Conservation (phyloP, 768 basidiomycete species). For the Phylloporus scabripes region DNA sequence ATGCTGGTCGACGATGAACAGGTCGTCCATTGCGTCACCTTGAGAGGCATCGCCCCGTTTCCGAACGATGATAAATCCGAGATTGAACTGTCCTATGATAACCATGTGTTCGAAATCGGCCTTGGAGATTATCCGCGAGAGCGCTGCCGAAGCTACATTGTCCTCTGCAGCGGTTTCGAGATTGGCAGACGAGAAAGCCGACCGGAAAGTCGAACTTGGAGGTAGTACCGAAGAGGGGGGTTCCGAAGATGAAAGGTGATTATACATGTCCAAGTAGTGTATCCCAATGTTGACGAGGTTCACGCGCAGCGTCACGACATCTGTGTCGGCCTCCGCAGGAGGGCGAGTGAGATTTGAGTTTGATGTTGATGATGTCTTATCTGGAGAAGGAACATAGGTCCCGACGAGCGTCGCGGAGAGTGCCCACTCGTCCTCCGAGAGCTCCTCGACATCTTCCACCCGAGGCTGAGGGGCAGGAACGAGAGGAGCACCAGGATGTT, state of each 20-base stretch:
- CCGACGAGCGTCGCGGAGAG: constrained; percentile 25
- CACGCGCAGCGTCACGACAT: constrained; percentile 16
- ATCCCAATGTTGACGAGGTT: constrained; percentile 17
- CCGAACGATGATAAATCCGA: constrained; percentile 87
- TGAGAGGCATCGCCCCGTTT: constrained; percentile 34
- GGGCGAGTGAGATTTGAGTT: background rate
- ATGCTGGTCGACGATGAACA: constrained; percentile 98
- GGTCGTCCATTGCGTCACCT: constrained; percentile 55
- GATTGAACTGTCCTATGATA: constrained; percentile 87
- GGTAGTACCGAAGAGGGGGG: background rate
- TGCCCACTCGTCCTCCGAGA: constrained; percentile 19
- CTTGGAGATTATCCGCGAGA: constrained; percentile 83
- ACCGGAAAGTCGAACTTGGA: constrained; percentile 14
- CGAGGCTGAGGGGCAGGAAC: no score
- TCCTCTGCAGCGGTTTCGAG: constrained; percentile 43
- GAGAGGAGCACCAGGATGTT: no score
- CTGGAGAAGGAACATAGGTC: constrained; percentile 10
- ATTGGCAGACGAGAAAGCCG: constrained; percentile 24
- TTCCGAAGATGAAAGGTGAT: no score
- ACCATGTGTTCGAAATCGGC: constrained; percentile 75
- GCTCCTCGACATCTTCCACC: no score
- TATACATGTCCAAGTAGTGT: constrained; percentile 11
- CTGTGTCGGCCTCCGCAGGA: background rate
- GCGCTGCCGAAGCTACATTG: constrained; percentile 53
- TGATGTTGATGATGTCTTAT: constrained; percentile 7